A percentile compares a stretch with the other conserved stretches of the same genome.
phyloP scores from a whole-genome alignment of 306 rosid genomes.

The Pyrus betulifolia region DNA sequence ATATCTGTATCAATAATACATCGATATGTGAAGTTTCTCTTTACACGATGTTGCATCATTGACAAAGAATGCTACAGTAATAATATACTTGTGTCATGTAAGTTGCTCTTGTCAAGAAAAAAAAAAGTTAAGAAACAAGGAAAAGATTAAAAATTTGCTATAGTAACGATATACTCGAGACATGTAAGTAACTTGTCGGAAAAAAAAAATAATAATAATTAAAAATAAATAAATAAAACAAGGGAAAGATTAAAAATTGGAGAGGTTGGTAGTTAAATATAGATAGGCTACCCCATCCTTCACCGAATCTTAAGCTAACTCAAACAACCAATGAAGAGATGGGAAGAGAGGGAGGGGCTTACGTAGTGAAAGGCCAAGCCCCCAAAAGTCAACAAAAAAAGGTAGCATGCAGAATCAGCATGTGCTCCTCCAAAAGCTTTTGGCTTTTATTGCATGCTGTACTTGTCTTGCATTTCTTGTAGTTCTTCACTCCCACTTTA shows the following conservation, averaged over 20 bases:
- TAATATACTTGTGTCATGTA: too few relatives aligned
- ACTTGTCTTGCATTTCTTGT: background rate
- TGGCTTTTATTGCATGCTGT: background rate
- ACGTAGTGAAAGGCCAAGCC: background rate
- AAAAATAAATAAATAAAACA: background rate
- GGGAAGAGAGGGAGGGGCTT: background rate
- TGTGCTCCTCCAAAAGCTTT: background rate
- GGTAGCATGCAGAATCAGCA: conserved; percentile 2
- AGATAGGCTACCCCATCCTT: conserved; percentile 37
- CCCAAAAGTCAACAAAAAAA: conserved; percentile 37
- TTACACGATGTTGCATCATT: too few relatives aligned
- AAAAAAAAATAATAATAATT: too few relatives aligned
- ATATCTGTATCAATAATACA: too few relatives aligned
- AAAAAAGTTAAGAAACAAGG: background rate
- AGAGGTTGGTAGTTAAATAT: conserved; percentile 34
- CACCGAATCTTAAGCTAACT: conserved; percentile 56
- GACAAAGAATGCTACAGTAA: too few relatives aligned
- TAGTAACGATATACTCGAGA: too few relatives aligned
- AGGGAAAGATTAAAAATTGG: background rate
- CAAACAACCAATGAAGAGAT: conserved; percentile 31
- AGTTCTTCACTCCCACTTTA: background rate
- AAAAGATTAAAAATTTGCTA: background rate
- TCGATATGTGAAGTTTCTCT: background rate
- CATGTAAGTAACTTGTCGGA: too few relatives aligned
- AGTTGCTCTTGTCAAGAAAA: too few relatives aligned